A percentile compares a stretch with the other conserved stretches of the same genome.
Evolutionary conservation across 345 rosid genomes (phyloP).

Genomic region (Pistacia vera): DNA sequence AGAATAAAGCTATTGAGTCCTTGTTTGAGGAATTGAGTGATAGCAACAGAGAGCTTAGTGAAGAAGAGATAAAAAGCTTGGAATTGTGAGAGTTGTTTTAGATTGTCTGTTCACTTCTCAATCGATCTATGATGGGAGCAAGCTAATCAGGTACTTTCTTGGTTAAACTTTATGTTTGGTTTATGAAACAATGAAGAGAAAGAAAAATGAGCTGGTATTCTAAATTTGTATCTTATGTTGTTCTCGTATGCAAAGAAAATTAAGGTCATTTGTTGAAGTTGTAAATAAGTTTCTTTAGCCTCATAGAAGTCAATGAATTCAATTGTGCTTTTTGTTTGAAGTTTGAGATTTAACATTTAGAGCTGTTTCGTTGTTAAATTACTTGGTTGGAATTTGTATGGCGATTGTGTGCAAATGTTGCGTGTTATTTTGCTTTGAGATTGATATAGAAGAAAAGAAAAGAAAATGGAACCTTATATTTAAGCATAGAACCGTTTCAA

Average conservation of each 20-base stretch:
- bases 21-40: slow-evolving; percentile 89
- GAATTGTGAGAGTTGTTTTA: slow-evolving; percentile 47
- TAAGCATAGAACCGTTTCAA: background rate
- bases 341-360: background rate
- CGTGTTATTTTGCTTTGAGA: background rate
- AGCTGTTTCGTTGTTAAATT: background rate
- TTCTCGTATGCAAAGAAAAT: too few relatives aligned
- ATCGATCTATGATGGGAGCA: slow-evolving; percentile 71
- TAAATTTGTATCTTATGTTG: background rate
- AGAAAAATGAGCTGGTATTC: background rate
- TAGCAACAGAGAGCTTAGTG: slow-evolving; percentile 30
- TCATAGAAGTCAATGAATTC: background rate
- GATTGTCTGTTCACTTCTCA: slow-evolving; percentile 66
- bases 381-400: background rate
- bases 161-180: slow-evolving; percentile 24
- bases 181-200: slow-evolving; percentile 20
- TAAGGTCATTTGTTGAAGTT: background rate
- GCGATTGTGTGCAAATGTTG: background rate
- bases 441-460: background rate
- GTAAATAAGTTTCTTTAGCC: background rate
- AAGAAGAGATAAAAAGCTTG: slow-evolving; percentile 57
- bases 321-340: too few relatives aligned
- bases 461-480: background rate
- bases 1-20: slow-evolving; percentile 94
- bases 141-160: slow-evolving; percentile 64